Percentiles rank a stretch among this genome's conserved stretches.
Evolutionary conservation across 2,329 filamentous ascomycete genomes (phyloP).

Genomic region (Neopestalotiopsis sp.): DNA sequence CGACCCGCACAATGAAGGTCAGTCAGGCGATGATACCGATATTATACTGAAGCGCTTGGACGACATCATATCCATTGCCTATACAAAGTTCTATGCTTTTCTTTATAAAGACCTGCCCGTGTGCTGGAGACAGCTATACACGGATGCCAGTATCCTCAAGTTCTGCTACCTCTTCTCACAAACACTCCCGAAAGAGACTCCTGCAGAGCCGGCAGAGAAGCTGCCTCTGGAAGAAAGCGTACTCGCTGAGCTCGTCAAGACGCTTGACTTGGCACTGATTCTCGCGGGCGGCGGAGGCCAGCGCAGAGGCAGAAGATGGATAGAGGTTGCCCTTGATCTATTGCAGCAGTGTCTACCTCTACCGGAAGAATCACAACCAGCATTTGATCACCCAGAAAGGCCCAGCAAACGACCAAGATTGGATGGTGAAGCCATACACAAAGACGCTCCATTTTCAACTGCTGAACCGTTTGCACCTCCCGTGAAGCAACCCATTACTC

Average conservation of each 20-base stretch:
- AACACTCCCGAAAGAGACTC: conserved; percentile 17
- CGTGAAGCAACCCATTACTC: conserved; percentile 46
- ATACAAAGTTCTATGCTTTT: conserved; percentile 72
- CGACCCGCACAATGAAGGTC: neutral
- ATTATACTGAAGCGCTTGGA: conserved; percentile 49
- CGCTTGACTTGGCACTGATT: conserved; percentile 78
- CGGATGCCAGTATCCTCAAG: conserved; percentile 70
- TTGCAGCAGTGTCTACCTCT: conserved; percentile 32
- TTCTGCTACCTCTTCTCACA: conserved; percentile 47
- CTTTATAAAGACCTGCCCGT: conserved; percentile 68
- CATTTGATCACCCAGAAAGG: neutral
- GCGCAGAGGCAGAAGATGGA: conserved; percentile 53
- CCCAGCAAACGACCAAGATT: conserved; percentile 14
- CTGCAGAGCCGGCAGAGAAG: neutral
- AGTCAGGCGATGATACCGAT: neutral
- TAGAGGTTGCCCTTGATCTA: conserved; percentile 55
- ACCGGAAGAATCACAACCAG: neutral
- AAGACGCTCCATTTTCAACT: conserved; percentile 35
- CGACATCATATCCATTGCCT: conserved; percentile 63
- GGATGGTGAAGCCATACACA: neutral
- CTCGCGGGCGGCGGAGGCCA: conserved; percentile 68
- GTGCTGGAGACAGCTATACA: conserved; percentile 74
- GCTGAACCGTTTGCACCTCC: conserved; percentile 48
- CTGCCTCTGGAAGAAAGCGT: conserved; percentile 4
- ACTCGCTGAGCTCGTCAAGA: conserved; percentile 64